phyloP scores from a whole-genome alignment of 164 flowering plant species.

The Tinospora cordifolia region DNA sequence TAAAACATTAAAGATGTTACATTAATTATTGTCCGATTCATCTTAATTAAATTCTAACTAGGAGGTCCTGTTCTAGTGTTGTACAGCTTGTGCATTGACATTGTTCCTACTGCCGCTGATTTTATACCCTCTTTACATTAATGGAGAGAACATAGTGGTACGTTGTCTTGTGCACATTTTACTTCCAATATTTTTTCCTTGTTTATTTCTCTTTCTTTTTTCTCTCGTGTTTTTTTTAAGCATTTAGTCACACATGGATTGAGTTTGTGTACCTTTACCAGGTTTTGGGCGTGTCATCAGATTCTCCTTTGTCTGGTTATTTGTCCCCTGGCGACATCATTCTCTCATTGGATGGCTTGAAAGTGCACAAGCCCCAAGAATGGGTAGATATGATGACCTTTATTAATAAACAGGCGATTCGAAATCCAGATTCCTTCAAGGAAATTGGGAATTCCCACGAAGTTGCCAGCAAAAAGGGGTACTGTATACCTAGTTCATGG shows the following conservation, averaged over 20 bases:
- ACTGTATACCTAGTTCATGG: conserved; percentile 55
- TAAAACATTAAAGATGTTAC: background rate
- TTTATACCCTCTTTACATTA: conserved; percentile 62
- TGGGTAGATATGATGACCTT: conserved; percentile 45
- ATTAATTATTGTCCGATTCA: background rate
- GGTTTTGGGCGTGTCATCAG: conserved; percentile 58
- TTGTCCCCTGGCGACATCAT: conserved; percentile 65
- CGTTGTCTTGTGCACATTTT: background rate
- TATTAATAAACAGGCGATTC: conserved; percentile 23
- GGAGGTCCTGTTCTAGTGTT: conserved; percentile 35
- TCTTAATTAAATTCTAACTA: conserved; percentile 7
- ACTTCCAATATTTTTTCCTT: background rate
- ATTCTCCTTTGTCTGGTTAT: conserved; percentile 55
- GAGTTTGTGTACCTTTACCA: conserved; percentile 17
- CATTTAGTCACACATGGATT: background rate
- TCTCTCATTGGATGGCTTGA: conserved; percentile 55
- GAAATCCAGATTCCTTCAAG: conserved; percentile 16
- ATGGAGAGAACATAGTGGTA: conserved; percentile 65
- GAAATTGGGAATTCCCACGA: conserved; percentile 11
- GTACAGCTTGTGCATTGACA: conserved; percentile 61
- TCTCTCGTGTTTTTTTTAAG: too few relatives aligned
- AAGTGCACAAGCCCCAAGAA: conserved; percentile 37
- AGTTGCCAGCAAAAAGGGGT: conserved; percentile 38
- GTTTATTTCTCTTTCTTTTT: background rate
- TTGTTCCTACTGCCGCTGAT: conserved; percentile 58